Base-by-base conservation (phyloP, 2,329 filamentous ascomycete species). In the Eurotiales sp. region DNA sequence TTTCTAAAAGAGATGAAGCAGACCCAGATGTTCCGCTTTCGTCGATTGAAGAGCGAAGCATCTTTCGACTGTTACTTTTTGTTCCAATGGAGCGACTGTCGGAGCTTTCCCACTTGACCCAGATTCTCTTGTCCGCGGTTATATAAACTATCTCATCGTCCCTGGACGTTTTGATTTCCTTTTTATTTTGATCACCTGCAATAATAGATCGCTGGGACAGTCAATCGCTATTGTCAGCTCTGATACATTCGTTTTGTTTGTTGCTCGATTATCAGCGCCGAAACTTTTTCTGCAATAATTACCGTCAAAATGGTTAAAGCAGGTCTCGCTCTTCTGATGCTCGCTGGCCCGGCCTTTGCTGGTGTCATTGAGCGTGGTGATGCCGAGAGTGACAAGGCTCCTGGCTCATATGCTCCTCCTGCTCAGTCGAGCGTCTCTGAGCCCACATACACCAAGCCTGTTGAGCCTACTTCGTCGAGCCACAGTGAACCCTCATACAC, bases 271-370 rank as follows among this genome's bases (percentile, higher is more conserved):
- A 21, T 46, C 44, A 42, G 32, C 22, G 47, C 40, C 39, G 40
- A 50, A 21, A 19, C 15, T 37, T 37, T 19, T 10, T 22, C 27
- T 42, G n/a, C 21, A 17, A 3, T 37, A 29, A 10, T 15, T 30
- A 46, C 29, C 32, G 45, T 58, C 64, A 58, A 63, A 55, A 70
- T 70, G 68, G 62, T 70, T 55, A 66, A 67, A 47, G 56, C 56
- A 56, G 60, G 62, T 57, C 47, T 68, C 58, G 62, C 66, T 53
- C 54, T 70, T 50, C 54, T 70, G 59, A 66, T 64, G 47, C 58
- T 70, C 55, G 62, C 65, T 52, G 61, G 61, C 58, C 66, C 66
- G 36, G 66, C 63, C 41, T 60, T 70, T 43, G 67, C 65, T 44
- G 66, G 65, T 57, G 60, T 70, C 42, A 61, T 67, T 46, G 57